These are phyloP conservation scores for Silene noctiflora DNA, from an alignment of 179 eudicot genomes.

Conservation along the genomic window DNA sequence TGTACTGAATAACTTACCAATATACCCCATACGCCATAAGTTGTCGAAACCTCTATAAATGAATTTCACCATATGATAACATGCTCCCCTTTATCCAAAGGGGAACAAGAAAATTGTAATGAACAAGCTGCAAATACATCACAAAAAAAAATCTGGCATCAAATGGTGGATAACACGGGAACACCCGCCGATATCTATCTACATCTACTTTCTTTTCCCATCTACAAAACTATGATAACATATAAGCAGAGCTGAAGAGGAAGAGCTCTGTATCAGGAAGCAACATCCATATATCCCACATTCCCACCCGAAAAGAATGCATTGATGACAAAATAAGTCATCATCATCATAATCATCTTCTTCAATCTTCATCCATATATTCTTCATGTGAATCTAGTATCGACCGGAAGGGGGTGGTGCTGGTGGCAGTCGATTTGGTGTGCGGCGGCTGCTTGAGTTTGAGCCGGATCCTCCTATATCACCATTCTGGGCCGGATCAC, in stretches of 20 bases:
- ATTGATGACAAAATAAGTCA: conserved; percentile 21
- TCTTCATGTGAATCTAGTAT: conserved; percentile 28
- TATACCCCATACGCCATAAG: background rate
- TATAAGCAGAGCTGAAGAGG: conserved; percentile 14
- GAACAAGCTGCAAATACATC: conserved; percentile 4
- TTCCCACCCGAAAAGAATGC: conserved; percentile 40
- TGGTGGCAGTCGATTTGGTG: conserved; percentile 96
- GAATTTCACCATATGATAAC: background rate
- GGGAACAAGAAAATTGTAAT: conserved; percentile 2
- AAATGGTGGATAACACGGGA: conserved; percentile 8
- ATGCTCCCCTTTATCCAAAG: background rate
- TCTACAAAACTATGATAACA: conserved; percentile 14
- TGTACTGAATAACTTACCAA: background rate
- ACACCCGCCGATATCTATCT: conserved; percentile 9
- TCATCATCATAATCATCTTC: conserved; percentile 17
- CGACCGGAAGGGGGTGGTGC: conserved; percentile 80
- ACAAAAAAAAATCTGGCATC: conserved; percentile 11
- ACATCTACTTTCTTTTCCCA: conserved; percentile 12
- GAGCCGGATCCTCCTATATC: conserved; percentile 57
- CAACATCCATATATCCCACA: background rate
- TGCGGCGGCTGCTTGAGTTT: conserved; percentile 75
- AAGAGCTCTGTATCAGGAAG: background rate
- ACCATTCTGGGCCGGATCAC: conserved; percentile 83
- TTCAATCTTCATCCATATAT: conserved; percentile 14
- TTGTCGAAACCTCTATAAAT: background rate